Percentiles rank a stretch among this genome's conserved stretches.
Evolutionary conservation across 208 protist species (phyloP).

Genomic region (Leishmania tarentolae): DNA sequence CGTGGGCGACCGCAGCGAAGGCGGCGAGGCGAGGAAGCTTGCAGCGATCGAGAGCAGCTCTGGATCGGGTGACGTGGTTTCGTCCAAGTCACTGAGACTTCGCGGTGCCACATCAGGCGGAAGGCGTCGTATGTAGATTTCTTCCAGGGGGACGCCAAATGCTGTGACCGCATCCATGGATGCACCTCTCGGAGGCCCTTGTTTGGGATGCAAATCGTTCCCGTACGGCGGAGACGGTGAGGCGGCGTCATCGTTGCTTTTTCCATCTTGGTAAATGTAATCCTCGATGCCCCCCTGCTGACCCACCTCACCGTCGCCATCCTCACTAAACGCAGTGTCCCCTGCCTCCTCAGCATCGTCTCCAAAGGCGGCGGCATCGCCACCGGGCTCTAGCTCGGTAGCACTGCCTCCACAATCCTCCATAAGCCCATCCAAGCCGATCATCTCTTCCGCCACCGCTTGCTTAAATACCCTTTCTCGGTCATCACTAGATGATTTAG

Average conservation of each 20-base stretch:
- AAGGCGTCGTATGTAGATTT: constrained; percentile 73
- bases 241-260: background rate
- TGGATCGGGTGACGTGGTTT: constrained; percentile 49
- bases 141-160: constrained; percentile 55
- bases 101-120: constrained; percentile 69
- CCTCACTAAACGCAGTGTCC: background rate
- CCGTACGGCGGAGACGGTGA: background rate
- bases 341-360: background rate
- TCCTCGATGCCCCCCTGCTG: background rate
- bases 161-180: constrained; percentile 31
- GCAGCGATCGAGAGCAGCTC: constrained; percentile 50
- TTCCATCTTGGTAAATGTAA: background rate
- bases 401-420: background rate
- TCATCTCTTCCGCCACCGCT: constrained; percentile 29
- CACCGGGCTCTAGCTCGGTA: background rate
- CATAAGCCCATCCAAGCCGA: constrained; percentile 22
- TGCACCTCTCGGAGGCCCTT: background rate
- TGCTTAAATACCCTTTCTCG: constrained; percentile 14
- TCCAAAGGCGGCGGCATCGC: background rate
- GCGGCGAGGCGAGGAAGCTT: constrained; percentile 73
- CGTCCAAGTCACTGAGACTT: constrained; percentile 81
- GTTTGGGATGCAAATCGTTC: background rate
- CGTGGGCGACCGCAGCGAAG: constrained; percentile 26
- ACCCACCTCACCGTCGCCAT: background rate
- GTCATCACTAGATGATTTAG: too few relatives aligned